Percentiles rank a stretch among this genome's conserved stretches.
Conservation (phyloP, 1,284 basidiomycete genomes). For the Naganishia cerealis region DNA sequence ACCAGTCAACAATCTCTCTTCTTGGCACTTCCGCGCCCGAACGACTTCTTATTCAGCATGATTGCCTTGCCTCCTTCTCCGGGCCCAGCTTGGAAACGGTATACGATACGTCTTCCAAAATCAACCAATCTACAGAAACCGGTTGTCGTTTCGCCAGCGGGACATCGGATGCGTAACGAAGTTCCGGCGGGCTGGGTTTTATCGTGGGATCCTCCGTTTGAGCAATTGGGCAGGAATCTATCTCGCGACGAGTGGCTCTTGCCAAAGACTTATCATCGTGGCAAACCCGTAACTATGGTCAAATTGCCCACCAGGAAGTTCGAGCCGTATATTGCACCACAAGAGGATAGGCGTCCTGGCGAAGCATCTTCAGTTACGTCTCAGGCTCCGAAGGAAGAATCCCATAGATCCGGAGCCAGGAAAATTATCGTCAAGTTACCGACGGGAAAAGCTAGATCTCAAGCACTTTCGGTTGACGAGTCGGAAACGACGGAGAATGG, state of each 20-base stretch:
- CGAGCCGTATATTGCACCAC: slow-evolving; percentile 40
- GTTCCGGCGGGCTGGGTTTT: slow-evolving; percentile 65
- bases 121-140: neutral
- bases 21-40: slow-evolving; percentile 29
- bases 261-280: slow-evolving; percentile 48
- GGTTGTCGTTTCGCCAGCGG: neutral
- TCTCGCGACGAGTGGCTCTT: slow-evolving; percentile 72
- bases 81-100: slow-evolving; percentile 59
- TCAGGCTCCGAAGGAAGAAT: neutral
- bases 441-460: slow-evolving; percentile 1
- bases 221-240: slow-evolving; percentile 65
- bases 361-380: slow-evolving; percentile 41
- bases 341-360: slow-evolving; percentile 38
- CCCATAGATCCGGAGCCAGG: neutral
- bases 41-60: slow-evolving; percentile 48
- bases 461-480: neutral
- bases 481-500: neutral
- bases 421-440: slow-evolving; percentile 33
- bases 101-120: slow-evolving; percentile 63
- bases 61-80: slow-evolving; percentile 50
- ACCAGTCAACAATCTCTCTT: neutral
- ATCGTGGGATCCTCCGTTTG: slow-evolving; percentile 73
- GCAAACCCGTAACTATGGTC: slow-evolving; percentile 30
- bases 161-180: slow-evolving; percentile 8
- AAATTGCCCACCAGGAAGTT: slow-evolving; percentile 39